These are phyloP conservation scores for Penicillium sp. DNA, from an alignment of 2,329 filamentous ascomycete species.

Conservation along the genomic window DNA sequence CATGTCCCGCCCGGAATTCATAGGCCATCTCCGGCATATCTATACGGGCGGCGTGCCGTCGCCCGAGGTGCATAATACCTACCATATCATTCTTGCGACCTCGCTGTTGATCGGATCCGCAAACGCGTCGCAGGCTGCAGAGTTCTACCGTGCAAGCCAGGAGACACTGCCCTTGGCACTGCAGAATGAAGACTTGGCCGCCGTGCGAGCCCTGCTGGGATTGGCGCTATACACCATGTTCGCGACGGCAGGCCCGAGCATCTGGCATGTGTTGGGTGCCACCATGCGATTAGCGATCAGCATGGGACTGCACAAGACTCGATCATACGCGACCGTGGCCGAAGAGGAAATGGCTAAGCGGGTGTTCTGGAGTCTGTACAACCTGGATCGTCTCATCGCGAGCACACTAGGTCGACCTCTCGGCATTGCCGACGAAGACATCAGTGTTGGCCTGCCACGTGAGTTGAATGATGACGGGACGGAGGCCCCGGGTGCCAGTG, in stretches of 20 bases:
- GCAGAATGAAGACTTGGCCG: conserved; percentile 38
- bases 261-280: conserved; percentile 40
- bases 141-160: conserved; percentile 36
- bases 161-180: conserved; percentile 33
- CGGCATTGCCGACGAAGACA: conserved; percentile 42
- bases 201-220: conserved; percentile 35
- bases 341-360: conserved; percentile 42
- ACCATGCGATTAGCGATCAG: conserved; percentile 38
- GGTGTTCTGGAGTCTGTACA: conserved; percentile 45
- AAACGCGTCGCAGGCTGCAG: conserved; percentile 28
- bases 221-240: conserved; percentile 39
- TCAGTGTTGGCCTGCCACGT: conserved; percentile 35
- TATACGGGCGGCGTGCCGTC: conserved; percentile 33
- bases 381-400: conserved; percentile 41
- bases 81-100: conserved; percentile 38
- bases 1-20: conserved; percentile 33
- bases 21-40: conserved; percentile 31
- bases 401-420: conserved; percentile 39
- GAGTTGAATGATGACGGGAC: conserved; percentile 41
- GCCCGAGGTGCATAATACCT: conserved; percentile 33
- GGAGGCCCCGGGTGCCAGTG: conserved; percentile 33
- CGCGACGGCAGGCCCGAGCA: conserved; percentile 36
- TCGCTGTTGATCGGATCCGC: conserved; percentile 33
- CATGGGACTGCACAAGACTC: conserved; percentile 35
- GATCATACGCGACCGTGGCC: conserved; percentile 24